These are phyloP conservation scores for Podosphaera fusca DNA, from an alignment of 2,329 filamentous ascomycete species.

Conservation along the genomic window DNA sequence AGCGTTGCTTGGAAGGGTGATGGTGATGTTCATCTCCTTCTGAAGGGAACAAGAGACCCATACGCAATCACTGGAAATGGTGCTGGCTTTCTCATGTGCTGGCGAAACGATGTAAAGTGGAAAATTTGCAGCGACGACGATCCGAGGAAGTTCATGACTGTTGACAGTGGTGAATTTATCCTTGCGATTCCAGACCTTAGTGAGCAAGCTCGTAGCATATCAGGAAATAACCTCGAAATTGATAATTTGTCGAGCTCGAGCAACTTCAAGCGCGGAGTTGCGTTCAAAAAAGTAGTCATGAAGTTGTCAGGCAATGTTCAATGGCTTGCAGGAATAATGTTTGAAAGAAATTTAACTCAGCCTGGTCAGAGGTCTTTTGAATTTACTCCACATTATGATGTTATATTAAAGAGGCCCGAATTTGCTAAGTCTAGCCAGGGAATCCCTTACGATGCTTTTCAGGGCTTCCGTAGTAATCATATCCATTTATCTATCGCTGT, in stretches of 20 bases:
- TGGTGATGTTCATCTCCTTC: slow-evolving; percentile 77
- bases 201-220: slow-evolving; percentile 45
- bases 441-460: slow-evolving; percentile 68
- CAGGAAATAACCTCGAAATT: slow-evolving; percentile 26
- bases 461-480: slow-evolving; percentile 86
- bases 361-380: slow-evolving; percentile 54
- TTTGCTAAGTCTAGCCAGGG: slow-evolving; percentile 37
- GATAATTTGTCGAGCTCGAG: slow-evolving; percentile 31
- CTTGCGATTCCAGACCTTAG: slow-evolving; percentile 87
- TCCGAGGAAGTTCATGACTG: slow-evolving; percentile 80
- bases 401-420: slow-evolving; percentile 62
- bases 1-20: slow-evolving; percentile 83
- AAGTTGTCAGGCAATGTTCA: slow-evolving; percentile 91
- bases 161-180: slow-evolving; percentile 87
- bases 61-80: slow-evolving; percentile 84
- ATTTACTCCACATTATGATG: slow-evolving; percentile 81
- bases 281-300: slow-evolving; percentile 97
- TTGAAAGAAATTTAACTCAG: slow-evolving; percentile 55
- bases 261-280: slow-evolving; percentile 46
- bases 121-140: slow-evolving; percentile 67
- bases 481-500: slow-evolving; percentile 91
- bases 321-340: slow-evolving; percentile 77
- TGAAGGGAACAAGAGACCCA: slow-evolving; percentile 82
- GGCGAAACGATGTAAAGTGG: slow-evolving; percentile 83
- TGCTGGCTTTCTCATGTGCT: slow-evolving; percentile 94